Evolutionary conservation across 768 basidiomycete species (phyloP).

Genomic region (Trametes punicea): DNA sequence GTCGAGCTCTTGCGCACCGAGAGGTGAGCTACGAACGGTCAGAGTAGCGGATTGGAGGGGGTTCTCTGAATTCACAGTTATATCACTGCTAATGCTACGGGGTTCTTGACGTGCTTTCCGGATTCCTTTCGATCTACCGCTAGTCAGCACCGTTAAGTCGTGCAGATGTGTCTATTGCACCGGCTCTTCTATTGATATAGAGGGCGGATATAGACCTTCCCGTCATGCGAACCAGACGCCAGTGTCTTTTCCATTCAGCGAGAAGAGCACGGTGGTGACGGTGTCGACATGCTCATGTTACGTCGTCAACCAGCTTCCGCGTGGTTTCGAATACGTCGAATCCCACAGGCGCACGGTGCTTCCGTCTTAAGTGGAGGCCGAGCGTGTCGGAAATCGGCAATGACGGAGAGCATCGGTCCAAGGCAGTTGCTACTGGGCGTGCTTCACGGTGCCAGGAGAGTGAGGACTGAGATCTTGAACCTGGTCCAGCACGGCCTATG

Average conservation of each 20-base stretch:
- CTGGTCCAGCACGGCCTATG: too few species aligned
- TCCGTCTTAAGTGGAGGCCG: too few species aligned
- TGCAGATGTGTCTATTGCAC: too few species aligned
- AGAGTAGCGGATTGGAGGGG: background rate
- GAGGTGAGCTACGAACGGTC: background rate
- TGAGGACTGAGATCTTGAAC: too few species aligned
- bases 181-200: too few species aligned
- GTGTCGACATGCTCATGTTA: constrained; percentile 20
- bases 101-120: too few species aligned
- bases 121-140: too few species aligned
- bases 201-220: constrained; percentile 13
- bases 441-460: too few species aligned
- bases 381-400: too few species aligned
- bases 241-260: constrained; percentile 29
- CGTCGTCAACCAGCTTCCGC: background rate
- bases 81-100: too few species aligned
- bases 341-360: constrained; percentile 28
- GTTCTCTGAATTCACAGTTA: background rate
- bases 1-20: background rate
- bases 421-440: too few species aligned
- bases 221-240: constrained; percentile 24
- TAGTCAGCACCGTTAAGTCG: background rate
- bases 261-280: constrained; percentile 16
- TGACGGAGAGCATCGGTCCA: too few species aligned
- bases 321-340: constrained; percentile 1